Evolutionary conservation across 2,329 filamentous ascomycete genomes (phyloP).

Genomic region (Eurotiales sp.): DNA sequence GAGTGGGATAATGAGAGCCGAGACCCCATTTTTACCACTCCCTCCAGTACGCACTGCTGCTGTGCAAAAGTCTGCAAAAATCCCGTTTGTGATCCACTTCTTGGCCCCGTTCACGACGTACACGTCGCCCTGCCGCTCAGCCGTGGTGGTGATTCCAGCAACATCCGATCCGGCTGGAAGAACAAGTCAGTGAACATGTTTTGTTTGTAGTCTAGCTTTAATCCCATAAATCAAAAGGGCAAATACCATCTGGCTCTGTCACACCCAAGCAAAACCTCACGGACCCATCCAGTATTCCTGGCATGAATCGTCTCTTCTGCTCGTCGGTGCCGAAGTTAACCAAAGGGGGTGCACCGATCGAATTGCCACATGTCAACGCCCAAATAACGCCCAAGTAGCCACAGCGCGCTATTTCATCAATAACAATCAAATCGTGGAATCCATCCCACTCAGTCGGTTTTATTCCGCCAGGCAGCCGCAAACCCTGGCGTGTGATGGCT

Average conservation of each 20-base stretch:
- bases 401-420: slow-evolving; percentile 36
- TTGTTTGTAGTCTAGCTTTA: neutral
- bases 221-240: neutral
- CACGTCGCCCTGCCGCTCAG: slow-evolving; percentile 37
- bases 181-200: neutral
- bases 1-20: slow-evolving; percentile 56
- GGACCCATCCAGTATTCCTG: neutral
- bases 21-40: slow-evolving; percentile 39
- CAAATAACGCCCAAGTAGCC: slow-evolving; percentile 30
- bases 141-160: neutral
- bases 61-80: slow-evolving; percentile 56
- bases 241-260: neutral
- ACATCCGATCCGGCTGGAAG: slow-evolving; percentile 1
- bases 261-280: neutral
- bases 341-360: slow-evolving; percentile 26
- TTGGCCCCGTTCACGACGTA: slow-evolving; percentile 62
- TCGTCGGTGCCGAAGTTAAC: neutral
- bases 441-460: slow-evolving; percentile 36
- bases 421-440: slow-evolving; percentile 36
- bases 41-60: slow-evolving; percentile 27
- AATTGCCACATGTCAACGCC: slow-evolving; percentile 30
- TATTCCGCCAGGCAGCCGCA: no score
- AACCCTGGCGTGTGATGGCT: no score
- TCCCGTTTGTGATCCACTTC: slow-evolving; percentile 61
- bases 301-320: neutral